Evolutionary conservation across 2,329 filamentous ascomycete genomes (phyloP).

Genomic region (Pseudocercospora fijiensis): DNA sequence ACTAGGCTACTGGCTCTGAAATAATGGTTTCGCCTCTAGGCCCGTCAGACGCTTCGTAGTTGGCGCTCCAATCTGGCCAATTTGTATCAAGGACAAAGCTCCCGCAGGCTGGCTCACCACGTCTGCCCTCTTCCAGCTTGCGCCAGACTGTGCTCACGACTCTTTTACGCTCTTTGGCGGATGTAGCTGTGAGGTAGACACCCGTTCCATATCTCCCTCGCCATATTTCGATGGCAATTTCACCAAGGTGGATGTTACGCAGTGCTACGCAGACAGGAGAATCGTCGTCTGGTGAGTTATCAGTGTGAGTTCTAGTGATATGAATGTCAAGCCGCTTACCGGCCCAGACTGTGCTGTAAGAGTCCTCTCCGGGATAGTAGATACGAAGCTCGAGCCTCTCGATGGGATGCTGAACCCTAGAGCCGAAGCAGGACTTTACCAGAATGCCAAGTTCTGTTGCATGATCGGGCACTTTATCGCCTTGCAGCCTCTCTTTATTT

Average conservation of each 20-base stretch:
- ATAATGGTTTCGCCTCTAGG: constrained; percentile 13
- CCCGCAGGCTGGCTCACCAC: constrained; percentile 30
- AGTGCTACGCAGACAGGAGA: constrained; percentile 42
- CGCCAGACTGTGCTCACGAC: constrained; percentile 37
- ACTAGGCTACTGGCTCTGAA: constrained; percentile 6
- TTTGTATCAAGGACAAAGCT: constrained; percentile 35
- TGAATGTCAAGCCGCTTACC: not conserved
- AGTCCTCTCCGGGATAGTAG: constrained; percentile 42
- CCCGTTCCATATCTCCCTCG: constrained; percentile 37
- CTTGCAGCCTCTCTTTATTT: constrained; percentile 21
- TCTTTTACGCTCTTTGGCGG: constrained; percentile 21
- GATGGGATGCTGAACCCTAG: constrained; percentile 27
- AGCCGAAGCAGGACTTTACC: constrained; percentile 37
- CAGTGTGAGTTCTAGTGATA: not conserved
- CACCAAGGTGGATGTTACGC: constrained; percentile 40
- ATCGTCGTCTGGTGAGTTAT: constrained; percentile 33
- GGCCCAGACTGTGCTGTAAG: constrained; percentile 43
- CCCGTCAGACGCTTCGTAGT: constrained; percentile 18
- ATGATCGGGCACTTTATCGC: constrained; percentile 26
- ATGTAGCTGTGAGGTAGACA: constrained; percentile 32
- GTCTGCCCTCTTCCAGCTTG: constrained; percentile 32
- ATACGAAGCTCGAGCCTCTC: constrained; percentile 42
- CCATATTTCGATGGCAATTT: constrained; percentile 40
- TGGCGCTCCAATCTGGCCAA: constrained; percentile 33
- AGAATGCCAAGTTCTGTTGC: constrained; percentile 37